Percentiles rank a stretch among this genome's conserved stretches.
Conservation (phyloP, 2,329 filamentous ascomycete species). For the Lachnum nothofagi region DNA sequence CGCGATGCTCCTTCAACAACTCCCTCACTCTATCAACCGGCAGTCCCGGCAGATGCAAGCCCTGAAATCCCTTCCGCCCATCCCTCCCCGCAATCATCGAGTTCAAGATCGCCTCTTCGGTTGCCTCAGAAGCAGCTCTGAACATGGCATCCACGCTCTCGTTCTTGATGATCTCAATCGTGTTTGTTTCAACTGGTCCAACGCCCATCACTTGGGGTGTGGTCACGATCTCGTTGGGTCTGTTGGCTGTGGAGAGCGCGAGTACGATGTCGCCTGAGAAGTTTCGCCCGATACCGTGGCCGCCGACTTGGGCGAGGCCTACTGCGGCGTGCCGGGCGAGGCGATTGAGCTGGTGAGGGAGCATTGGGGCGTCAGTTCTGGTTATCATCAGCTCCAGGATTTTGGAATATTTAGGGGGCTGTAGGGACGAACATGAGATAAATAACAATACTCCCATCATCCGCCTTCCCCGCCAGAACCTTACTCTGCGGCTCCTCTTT, state of each 20-base stretch:
- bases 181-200: conserved; percentile 37
- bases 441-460: conserved; percentile 58
- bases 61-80: conserved; percentile 51
- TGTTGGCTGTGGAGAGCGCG: conserved; percentile 58
- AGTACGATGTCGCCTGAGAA: conserved; percentile 63
- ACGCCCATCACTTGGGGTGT: conserved; percentile 26
- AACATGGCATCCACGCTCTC: conserved; percentile 57
- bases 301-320: conserved; percentile 54
- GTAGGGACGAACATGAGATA: conserved; percentile 40
- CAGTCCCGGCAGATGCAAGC: conserved; percentile 45
- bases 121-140: conserved; percentile 56
- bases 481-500: conserved; percentile 25
- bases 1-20: conserved; percentile 19
- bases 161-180: conserved; percentile 49
- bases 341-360: conserved; percentile 51
- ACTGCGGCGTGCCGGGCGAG: conserved; percentile 58
- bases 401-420: not conserved
- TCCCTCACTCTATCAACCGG: conserved; percentile 36
- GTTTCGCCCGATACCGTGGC: conserved; percentile 50
- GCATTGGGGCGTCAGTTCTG: conserved; percentile 54
- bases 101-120: conserved; percentile 64
- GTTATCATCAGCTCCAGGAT: conserved; percentile 1
- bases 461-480: conserved; percentile 41
- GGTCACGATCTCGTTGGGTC: conserved; percentile 20
- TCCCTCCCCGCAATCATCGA: conserved; percentile 54